Percentiles rank a stretch among this genome's conserved stretches.
These are phyloP conservation scores for Hygrophoropsis aurantiaca DNA, from an alignment of 768 basidiomycete species.

Conservation along the genomic window DNA sequence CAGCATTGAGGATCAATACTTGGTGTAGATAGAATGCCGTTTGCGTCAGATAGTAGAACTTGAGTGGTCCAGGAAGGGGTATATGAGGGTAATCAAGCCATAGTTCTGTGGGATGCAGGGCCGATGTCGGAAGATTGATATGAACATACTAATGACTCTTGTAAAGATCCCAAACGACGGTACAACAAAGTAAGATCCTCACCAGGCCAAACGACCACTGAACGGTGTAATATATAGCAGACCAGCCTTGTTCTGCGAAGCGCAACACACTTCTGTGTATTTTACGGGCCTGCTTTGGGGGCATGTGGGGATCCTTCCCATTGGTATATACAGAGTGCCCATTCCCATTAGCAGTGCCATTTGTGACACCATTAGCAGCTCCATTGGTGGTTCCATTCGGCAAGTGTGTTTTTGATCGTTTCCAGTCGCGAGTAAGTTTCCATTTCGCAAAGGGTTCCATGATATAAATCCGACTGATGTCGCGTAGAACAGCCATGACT, in stretches of 20 bases:
- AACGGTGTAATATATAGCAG: conserved; percentile 71
- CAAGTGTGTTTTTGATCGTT: conserved; percentile 11
- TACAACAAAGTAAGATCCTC: conserved; percentile 37
- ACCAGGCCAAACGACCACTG: conserved; percentile 84
- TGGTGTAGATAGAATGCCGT: conserved; percentile 91
- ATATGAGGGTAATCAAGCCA: conserved; percentile 86
- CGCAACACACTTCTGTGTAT: conserved; percentile 74
- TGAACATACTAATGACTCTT: conserved; percentile 70
- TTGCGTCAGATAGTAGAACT: conserved; percentile 87
- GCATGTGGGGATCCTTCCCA: conserved; percentile 17
- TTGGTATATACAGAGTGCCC: conserved; percentile 29
- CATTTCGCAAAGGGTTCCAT: conserved; percentile 81
- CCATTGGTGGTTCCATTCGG: conserved; percentile 10
- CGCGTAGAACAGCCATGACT: conserved; percentile 84
- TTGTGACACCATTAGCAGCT: conserved; percentile 22
- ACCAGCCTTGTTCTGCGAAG: conserved; percentile 97
- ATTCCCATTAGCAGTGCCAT: conserved; percentile 36
- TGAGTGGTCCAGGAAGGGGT: conserved; percentile 76
- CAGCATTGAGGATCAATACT: conserved; percentile 88
- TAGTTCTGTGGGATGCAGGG: conserved; percentile 62
- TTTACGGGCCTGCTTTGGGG: conserved; percentile 52
- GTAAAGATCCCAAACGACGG: conserved; percentile 10
- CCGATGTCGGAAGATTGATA: conserved; percentile 60
- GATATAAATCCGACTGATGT: conserved; percentile 67
- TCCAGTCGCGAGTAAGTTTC: conserved; percentile 63